These are phyloP conservation scores for Alternaria brassicae DNA, from an alignment of 2,329 filamentous ascomycete genomes.

Conservation along the genomic window DNA sequence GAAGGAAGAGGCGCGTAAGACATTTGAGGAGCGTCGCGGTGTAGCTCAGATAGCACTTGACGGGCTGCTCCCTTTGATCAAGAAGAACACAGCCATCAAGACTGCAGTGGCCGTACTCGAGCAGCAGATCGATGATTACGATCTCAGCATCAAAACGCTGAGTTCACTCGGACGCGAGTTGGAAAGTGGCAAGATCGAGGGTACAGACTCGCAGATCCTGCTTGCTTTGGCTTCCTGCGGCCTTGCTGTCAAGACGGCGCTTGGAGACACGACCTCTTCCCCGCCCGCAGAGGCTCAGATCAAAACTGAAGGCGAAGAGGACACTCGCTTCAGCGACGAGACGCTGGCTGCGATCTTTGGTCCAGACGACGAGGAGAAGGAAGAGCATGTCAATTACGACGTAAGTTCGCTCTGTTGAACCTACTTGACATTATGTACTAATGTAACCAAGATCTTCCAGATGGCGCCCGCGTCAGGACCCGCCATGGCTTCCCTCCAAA, in stretches of 20 bases:
- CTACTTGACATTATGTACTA: too few relatives aligned
- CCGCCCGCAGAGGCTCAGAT: background rate
- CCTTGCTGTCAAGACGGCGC: background rate
- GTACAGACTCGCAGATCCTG: background rate
- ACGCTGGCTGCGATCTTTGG: background rate
- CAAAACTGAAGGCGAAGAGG: background rate
- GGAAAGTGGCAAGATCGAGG: background rate
- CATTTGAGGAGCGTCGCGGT: background rate
- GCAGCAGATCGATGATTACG: background rate
- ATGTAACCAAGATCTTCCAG: background rate
- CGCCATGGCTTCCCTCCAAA: background rate
- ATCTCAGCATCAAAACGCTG: background rate
- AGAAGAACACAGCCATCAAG: background rate
- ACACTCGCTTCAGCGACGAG: background rate
- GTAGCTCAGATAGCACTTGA: background rate
- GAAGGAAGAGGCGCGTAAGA: background rate
- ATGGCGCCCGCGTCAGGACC: background rate
- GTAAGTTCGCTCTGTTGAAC: background rate
- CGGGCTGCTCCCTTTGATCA: background rate
- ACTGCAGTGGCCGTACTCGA: background rate
- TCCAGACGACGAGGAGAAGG: background rate
- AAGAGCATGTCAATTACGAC: background rate
- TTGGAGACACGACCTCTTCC: background rate
- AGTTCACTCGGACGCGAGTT: background rate
- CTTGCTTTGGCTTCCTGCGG: background rate